phyloP scores from a whole-genome alignment of 257 asterid species.

The Solanum chmielewskii region DNA sequence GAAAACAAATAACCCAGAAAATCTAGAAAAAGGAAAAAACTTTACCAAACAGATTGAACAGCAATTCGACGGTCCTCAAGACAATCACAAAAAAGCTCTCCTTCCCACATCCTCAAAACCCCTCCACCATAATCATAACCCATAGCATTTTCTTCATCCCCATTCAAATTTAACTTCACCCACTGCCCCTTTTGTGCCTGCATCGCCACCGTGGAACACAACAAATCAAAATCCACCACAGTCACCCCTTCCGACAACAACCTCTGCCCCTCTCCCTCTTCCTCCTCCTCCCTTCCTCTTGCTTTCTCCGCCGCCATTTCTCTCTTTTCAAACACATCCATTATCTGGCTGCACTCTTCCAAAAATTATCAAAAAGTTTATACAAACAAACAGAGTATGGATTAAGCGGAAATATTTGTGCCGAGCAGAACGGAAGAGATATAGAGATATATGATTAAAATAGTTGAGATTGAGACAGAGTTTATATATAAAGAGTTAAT shows the following conservation, averaged over 20 bases:
- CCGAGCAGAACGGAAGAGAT: not conserved
- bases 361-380: not conserved
- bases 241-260: constrained; percentile 41
- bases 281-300: not conserved
- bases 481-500: not conserved
- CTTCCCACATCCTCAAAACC: constrained; percentile 93
- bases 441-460: not conserved
- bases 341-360: not conserved
- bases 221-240: constrained; percentile 76
- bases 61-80: constrained; percentile 67
- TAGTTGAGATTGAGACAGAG: not conserved
- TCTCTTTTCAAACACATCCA: constrained; percentile 28
- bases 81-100: constrained; percentile 68
- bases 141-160: constrained; percentile 12
- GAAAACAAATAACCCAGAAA: not conserved
- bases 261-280: constrained; percentile 38
- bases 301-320: constrained; percentile 10
- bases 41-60: constrained; percentile 70
- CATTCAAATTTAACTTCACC: constrained; percentile 36
- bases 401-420: not conserved
- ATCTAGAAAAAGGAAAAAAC: not conserved
- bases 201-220: constrained; percentile 84
- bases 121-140: constrained; percentile 29
- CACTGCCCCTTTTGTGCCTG: constrained; percentile 66
- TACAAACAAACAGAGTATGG: not conserved